Evolutionary conservation across 306 rosid genomes (phyloP).

Genomic region (Ormosia emarginata): DNA sequence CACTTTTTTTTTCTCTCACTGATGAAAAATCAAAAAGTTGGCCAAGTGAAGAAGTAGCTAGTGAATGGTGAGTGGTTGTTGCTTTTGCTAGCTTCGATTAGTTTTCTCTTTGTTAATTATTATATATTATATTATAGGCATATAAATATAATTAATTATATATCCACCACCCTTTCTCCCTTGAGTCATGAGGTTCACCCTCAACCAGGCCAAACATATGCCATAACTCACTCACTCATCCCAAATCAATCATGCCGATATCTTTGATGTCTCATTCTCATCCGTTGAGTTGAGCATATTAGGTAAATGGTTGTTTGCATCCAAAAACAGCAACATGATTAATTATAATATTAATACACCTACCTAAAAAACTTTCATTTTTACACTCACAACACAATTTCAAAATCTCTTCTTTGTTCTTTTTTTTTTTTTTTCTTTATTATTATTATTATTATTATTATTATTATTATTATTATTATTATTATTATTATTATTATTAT

Average conservation of each 20-base stretch:
- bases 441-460: too few relatives aligned
- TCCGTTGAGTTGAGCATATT: not conserved
- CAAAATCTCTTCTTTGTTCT: slow-evolving; percentile 11
- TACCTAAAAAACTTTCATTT: slow-evolving; percentile 2
- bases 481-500: too few relatives aligned
- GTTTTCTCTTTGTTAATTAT: slow-evolving; percentile 11
- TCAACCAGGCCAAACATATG: too few relatives aligned
- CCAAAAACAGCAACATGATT: not conserved
- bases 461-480: too few relatives aligned
- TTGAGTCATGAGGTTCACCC: too few relatives aligned
- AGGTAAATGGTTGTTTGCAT: not conserved
- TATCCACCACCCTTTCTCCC: too few relatives aligned
- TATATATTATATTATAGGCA: too few relatives aligned
- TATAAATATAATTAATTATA: too few relatives aligned
- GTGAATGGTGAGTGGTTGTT: not conserved
- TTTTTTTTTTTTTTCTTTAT: too few relatives aligned
- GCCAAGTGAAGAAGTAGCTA: not conserved
- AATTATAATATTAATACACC: not conserved
- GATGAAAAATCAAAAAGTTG: too few relatives aligned
- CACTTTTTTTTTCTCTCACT: slow-evolving; percentile 18
- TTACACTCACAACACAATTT: not conserved
- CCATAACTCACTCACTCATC: too few relatives aligned
- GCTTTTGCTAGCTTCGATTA: not conserved
- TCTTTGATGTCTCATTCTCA: slow-evolving; percentile 26
- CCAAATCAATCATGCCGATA: slow-evolving; percentile 46